Conservation (phyloP, 768 basidiomycete species). For the Omphalotus guepiniiformis region DNA sequence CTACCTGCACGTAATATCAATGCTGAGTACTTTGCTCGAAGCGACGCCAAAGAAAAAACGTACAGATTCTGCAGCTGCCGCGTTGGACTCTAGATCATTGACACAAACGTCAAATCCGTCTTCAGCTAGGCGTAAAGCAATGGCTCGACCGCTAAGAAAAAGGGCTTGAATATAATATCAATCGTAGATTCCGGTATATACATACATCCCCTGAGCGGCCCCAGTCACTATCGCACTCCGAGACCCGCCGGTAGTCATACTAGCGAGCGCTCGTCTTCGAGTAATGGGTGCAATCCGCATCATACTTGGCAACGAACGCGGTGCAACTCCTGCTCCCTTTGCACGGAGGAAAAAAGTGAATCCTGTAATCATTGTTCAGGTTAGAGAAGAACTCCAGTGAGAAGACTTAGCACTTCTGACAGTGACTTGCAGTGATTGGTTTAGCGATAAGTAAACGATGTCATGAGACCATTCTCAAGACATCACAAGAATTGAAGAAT, state of each 20-base stretch:
- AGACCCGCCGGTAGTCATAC: not conserved
- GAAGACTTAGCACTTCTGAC: too few species aligned
- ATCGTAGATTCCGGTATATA: not conserved
- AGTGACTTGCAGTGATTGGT: too few species aligned
- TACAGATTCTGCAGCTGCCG: slow-evolving; percentile 13
- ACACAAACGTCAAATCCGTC: slow-evolving; percentile 34
- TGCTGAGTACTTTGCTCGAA: not conserved
- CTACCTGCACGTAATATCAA: slow-evolving; percentile 10
- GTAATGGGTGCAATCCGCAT: too few species aligned
- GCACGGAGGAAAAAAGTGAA: too few species aligned
- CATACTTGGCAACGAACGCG: too few species aligned
- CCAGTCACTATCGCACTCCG: slow-evolving; percentile 7
- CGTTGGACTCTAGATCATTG: slow-evolving; percentile 26
- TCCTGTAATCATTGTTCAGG: too few species aligned
- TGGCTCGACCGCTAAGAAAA: slow-evolving; percentile 24
- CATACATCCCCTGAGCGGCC: slow-evolving; percentile 6
- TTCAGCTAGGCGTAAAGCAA: slow-evolving; percentile 32
- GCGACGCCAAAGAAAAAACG: not conserved
- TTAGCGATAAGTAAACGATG: too few species aligned
- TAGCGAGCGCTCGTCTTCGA: not conserved
- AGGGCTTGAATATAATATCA: not conserved
- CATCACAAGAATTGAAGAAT: too few species aligned
- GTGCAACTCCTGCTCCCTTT: too few species aligned
- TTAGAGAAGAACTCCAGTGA: too few species aligned
- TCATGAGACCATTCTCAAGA: too few species aligned